Base-by-base conservation (phyloP, 108 stramenopile genomes). In the Phaeodactylum tricornutum region DNA sequence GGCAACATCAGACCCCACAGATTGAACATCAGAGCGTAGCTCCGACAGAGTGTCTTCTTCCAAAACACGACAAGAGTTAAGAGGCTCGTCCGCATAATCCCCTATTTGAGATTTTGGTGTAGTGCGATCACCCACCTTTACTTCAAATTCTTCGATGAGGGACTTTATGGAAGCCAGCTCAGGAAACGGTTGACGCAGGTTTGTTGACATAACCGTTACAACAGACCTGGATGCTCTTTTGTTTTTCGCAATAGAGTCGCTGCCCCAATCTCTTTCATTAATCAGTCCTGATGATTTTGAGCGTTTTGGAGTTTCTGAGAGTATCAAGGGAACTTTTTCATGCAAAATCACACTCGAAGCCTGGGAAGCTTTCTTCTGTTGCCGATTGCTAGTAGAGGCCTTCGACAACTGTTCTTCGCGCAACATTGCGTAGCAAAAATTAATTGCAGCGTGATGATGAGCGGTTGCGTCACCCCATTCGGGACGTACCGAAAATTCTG, bases 371-470 rank as follows among this genome's bases (percentile, higher is more conserved):
- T 16, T 22, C n/a, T 23, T 9, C 20, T 20, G 48, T 14, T 37
- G 35, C 25, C 4, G 19, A 14, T 4, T 36, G 33, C 35, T 37
- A 4, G 14, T 11, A 21, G 2, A 5, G 2, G 2, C 1, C n/a
- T 52, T 16, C 14, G 4, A 21, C 22, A 4, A 32, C 25, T 37
- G 39, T 22, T 56, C 57, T 27, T 69, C 64, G 15, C 50, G 54
- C n/a, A 75, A 23, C 60, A 69, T 59, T 34, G 34, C 16, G 37
- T 48, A 59, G 21, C 64, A 69, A 44, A 57, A 75, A 42, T 66
- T 53, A 23, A 75, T 70, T 2, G 69, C 69, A 8, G 24, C 41
- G 0, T 55, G 42, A 29, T 70, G 75, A 29, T 59, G 20, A 2
- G 40, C 15, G 8, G 69, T 76, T 11, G 55, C 36, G 19, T 17